These are phyloP conservation scores for Solanum clarkiae DNA, from an alignment of 257 asterid species.

Conservation along the genomic window DNA sequence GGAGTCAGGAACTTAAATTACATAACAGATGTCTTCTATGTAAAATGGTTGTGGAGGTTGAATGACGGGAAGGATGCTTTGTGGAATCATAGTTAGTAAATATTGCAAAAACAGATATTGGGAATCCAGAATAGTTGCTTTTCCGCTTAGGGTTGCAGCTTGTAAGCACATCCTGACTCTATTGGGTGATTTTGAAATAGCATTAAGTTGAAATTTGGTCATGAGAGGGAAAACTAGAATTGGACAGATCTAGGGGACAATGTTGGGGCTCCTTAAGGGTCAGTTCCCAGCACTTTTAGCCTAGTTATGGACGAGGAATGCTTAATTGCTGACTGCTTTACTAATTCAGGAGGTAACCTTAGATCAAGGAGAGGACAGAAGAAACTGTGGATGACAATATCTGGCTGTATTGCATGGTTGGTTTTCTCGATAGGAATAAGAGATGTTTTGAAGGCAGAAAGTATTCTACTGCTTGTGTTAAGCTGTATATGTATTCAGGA, in stretches of 20 bases:
- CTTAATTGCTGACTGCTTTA: background rate
- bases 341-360: background rate
- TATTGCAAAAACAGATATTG: background rate
- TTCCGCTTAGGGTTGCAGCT: background rate
- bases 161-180: background rate
- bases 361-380: background rate
- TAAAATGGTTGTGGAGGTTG: background rate
- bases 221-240: background rate
- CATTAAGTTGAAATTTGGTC: background rate
- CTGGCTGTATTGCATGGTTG: background rate
- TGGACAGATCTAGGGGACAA: background rate
- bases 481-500: background rate
- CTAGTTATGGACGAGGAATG: background rate
- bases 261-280: background rate
- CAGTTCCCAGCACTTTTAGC: background rate
- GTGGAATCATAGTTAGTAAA: background rate
- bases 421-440: background rate
- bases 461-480: background rate
- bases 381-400: background rate
- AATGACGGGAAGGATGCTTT: background rate
- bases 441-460: background rate
- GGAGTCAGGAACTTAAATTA: background rate
- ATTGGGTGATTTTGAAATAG: background rate
- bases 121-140: background rate
- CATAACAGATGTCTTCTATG: background rate